These are phyloP conservation scores for Solanum arcanum DNA, from an alignment of 257 asterid species.

Conservation along the genomic window DNA sequence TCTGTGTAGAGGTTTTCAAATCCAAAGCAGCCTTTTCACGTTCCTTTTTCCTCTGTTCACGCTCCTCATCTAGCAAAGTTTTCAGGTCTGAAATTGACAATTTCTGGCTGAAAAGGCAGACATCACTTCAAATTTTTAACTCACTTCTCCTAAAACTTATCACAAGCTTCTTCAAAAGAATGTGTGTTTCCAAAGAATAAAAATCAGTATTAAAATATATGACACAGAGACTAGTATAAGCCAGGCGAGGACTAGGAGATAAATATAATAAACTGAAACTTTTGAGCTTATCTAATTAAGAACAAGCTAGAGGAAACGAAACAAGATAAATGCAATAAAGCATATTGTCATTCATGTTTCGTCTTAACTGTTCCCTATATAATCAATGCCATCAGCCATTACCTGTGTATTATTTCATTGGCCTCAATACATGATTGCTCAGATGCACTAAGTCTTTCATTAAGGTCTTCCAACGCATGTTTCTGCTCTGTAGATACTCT, in stretches of 20 bases:
- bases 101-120: constrained; percentile 67
- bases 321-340: background rate
- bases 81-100: constrained; percentile 68
- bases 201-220: background rate
- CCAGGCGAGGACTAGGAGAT: background rate
- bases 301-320: background rate
- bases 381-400: constrained; percentile 7
- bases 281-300: background rate
- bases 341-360: background rate
- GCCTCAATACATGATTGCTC: constrained; percentile 78
- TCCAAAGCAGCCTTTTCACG: constrained; percentile 69
- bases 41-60: constrained; percentile 88
- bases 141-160: background rate
- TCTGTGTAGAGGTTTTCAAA: constrained; percentile 59
- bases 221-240: background rate
- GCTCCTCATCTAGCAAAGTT: constrained; percentile 78
- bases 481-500: constrained; percentile 65
- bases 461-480: constrained; percentile 65
- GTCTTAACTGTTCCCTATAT: background rate
- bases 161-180: background rate
- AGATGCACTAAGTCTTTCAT: constrained; percentile 67
- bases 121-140: background rate
- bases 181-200: background rate
- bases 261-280: background rate
- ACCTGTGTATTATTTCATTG: constrained; percentile 87